Evolutionary conservation across 1,139 yeast species (phyloP).

Genomic region (Yamadazyma trypodendri): DNA sequence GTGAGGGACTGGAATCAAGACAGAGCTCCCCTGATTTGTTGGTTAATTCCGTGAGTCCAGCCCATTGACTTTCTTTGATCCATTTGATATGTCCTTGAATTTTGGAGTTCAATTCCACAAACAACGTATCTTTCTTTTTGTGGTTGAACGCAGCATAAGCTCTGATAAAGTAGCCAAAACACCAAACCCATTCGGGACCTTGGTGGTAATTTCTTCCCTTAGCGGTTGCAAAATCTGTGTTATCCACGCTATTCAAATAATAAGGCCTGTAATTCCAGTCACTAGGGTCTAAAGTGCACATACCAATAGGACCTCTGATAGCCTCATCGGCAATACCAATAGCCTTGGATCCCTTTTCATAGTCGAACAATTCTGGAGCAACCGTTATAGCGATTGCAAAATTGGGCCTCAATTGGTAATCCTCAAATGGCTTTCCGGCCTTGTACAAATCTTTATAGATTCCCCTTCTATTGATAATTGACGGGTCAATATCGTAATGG

Average conservation of each 20-base stretch:
- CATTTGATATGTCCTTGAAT: slow-evolving; percentile 65
- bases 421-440: slow-evolving; percentile 87
- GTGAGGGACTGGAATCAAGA: slow-evolving; percentile 87
- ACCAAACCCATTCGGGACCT: slow-evolving; percentile 99
- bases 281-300: slow-evolving; percentile 88
- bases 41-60: slow-evolving; percentile 89
- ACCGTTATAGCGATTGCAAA: slow-evolving; percentile 89
- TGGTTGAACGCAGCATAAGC: slow-evolving; percentile 63
- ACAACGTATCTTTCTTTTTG: slow-evolving; percentile 18
- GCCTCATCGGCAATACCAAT: slow-evolving; percentile 67
- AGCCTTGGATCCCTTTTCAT: slow-evolving; percentile 59
- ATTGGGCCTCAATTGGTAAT: slow-evolving; percentile 89
- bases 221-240: slow-evolving; percentile 84
- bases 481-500: slow-evolving; percentile 58
- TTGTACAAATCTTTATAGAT: slow-evolving; percentile 84
- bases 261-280: slow-evolving; percentile 91
- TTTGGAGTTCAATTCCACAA: slow-evolving; percentile 49
- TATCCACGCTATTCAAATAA: slow-evolving; percentile 78
- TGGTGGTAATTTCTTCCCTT: slow-evolving; percentile 97
- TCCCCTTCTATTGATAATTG: slow-evolving; percentile 82
- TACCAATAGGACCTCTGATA: slow-evolving; percentile 87
- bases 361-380: slow-evolving; percentile 86
- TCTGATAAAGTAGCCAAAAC: slow-evolving; percentile 79
- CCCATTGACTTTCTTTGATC: slow-evolving; percentile 80
- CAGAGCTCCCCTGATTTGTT: slow-evolving; percentile 84